Conservation (phyloP, 768 basidiomycete species). For the Fomitopsis pulvina region DNA sequence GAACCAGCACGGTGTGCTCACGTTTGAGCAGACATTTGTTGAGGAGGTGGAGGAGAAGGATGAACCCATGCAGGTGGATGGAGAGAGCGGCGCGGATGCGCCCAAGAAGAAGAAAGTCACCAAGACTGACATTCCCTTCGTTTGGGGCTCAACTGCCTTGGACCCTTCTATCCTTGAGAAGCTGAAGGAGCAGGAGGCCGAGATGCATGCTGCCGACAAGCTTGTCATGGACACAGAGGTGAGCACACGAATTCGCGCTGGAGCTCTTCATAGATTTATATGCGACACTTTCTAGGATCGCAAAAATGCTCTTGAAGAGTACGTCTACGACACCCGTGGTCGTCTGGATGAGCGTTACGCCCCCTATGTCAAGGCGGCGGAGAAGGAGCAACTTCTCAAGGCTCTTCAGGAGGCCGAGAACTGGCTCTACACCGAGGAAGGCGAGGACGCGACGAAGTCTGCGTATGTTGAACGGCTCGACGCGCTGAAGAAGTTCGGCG, state of each 20-base stretch:
- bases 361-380: slow-evolving; percentile 60
- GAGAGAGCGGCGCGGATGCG: slow-evolving; percentile 34
- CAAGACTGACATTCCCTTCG: slow-evolving; percentile 78
- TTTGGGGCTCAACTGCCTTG: slow-evolving; percentile 56
- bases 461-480: slow-evolving; percentile 87
- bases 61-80: slow-evolving; percentile 54
- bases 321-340: slow-evolving; percentile 90
- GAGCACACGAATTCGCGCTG: too few relatives aligned
- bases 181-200: slow-evolving; percentile 73
- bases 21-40: slow-evolving; percentile 80
- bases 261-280: not conserved
- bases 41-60: slow-evolving; percentile 82
- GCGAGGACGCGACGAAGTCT: slow-evolving; percentile 93
- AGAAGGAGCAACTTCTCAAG: slow-evolving; percentile 71
- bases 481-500: slow-evolving; percentile 76
- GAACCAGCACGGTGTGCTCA: slow-evolving; percentile 80
- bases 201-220: slow-evolving; percentile 90
- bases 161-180: slow-evolving; percentile 58
- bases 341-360: slow-evolving; percentile 90
- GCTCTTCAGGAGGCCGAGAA: slow-evolving; percentile 80
- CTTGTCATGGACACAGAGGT: slow-evolving; percentile 98
- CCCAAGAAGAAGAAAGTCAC: slow-evolving; percentile 80
- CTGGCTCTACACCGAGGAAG: slow-evolving; percentile 96
- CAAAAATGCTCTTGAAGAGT: slow-evolving; percentile 98
- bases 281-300: slow-evolving; percentile 55